Percentiles rank a stretch among this genome's conserved stretches.
phyloP scores from a whole-genome alignment of 2,329 filamentous ascomycete genomes.

The Cryphonectria parasitica region DNA sequence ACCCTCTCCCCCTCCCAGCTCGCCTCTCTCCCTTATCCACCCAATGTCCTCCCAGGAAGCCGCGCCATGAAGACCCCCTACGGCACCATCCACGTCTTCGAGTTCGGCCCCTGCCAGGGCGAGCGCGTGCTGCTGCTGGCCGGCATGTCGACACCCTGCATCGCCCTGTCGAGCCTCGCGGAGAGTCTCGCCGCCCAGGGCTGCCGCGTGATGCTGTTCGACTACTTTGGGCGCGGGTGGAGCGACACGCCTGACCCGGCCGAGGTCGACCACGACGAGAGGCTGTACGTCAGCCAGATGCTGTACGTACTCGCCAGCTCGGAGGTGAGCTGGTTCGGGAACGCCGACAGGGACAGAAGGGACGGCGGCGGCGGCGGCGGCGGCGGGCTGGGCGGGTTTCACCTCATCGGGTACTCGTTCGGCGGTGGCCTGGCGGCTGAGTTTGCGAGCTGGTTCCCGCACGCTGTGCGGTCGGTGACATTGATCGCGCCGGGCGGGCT shows the following conservation, averaged over 20 bases:
- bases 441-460: constrained; percentile 74
- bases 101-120: constrained; percentile 77
- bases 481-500: constrained; percentile 81
- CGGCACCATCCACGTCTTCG: constrained; percentile 77
- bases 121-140: constrained; percentile 78
- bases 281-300: constrained; percentile 74
- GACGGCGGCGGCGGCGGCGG: constrained; percentile 64
- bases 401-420: constrained; percentile 78
- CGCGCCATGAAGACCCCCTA: constrained; percentile 77
- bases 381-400: constrained; percentile 61
- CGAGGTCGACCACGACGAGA: constrained; percentile 71
- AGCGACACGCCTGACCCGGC: constrained; percentile 66
- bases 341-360: constrained; percentile 28
- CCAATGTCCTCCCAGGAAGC: constrained; percentile 71
- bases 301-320: constrained; percentile 73
- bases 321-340: constrained; percentile 67
- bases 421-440: constrained; percentile 78
- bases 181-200: constrained; percentile 66
- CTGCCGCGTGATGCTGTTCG: constrained; percentile 81
- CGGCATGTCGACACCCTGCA: constrained; percentile 81
- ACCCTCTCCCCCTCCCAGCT: constrained; percentile 5
- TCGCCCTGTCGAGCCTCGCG: constrained; percentile 71
- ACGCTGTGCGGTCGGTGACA: constrained; percentile 70
- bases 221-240: constrained; percentile 72
- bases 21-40: constrained; percentile 55